Evolutionary conservation across 139 green algal genomes (phyloP).

Genomic region (Tetraselmis striata): DNA sequence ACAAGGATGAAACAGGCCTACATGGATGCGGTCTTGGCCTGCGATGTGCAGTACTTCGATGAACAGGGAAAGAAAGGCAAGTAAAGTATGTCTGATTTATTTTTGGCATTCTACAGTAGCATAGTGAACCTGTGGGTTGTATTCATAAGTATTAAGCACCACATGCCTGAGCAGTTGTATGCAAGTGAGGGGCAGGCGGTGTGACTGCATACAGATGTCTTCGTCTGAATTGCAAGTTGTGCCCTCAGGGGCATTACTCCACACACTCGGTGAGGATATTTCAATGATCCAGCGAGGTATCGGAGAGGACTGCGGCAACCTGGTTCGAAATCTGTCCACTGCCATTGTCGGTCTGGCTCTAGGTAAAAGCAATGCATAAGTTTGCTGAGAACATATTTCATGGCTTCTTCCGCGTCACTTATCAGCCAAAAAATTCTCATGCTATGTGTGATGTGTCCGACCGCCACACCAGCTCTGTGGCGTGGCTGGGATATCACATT

Average conservation of each 20-base stretch:
- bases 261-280: background rate
- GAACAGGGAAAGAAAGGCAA: background rate
- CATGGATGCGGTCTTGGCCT: background rate
- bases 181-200: too few species aligned
- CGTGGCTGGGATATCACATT: background rate
- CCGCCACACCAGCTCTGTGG: background rate
- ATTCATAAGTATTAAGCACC: too few species aligned
- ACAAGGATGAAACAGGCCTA: background rate
- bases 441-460: background rate
- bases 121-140: too few species aligned
- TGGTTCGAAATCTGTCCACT: background rate
- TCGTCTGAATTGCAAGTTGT: background rate
- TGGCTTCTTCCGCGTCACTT: too few species aligned
- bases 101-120: too few species aligned
- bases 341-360: background rate
- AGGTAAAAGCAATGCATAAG: background rate
- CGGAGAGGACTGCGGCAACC: background rate
- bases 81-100: background rate
- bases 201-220: too few species aligned
- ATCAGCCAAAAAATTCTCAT: background rate
- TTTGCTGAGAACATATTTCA: background rate
- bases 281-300: background rate
- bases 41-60: background rate
- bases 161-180: too few species aligned
- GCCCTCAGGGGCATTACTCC: background rate